phyloP scores from a whole-genome alignment of 2,329 filamentous ascomycete species.

The Trichoderma lentiforme region DNA sequence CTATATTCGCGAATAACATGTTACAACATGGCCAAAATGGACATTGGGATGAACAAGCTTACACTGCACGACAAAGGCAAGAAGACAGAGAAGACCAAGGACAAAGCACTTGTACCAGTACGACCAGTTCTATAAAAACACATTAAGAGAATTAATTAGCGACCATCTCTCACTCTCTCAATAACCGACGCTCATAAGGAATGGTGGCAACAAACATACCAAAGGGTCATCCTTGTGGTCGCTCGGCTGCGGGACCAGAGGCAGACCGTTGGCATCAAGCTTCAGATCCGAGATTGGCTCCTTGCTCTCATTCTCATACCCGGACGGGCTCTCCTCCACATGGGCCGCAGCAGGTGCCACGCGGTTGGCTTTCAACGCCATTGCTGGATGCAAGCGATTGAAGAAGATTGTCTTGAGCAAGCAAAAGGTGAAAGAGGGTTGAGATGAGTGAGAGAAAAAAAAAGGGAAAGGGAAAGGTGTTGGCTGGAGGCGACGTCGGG shows the following conservation, averaged over 20 bases:
- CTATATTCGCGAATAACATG: neutral
- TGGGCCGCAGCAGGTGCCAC: neutral
- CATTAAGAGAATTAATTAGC: neutral
- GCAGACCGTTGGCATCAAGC: neutral
- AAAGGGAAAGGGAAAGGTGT: neutral
- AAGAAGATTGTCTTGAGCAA: neutral
- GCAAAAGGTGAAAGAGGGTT: neutral
- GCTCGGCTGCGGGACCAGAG: conserved; percentile 11
- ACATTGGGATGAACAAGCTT: neutral
- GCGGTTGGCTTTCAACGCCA: neutral
- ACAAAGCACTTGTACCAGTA: conserved; percentile 9
- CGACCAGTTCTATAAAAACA: neutral
- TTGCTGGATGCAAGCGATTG: neutral
- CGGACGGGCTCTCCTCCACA: conserved; percentile 1
- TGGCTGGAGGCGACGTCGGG: neutral
- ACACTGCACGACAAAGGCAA: conserved; percentile 14
- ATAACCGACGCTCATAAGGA: neutral
- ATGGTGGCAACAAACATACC: neutral
- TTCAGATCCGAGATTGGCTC: neutral
- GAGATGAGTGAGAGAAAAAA: neutral
- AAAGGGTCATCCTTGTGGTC: conserved; percentile 15
- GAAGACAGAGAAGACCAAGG: conserved; percentile 2
- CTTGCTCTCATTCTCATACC: conserved; percentile 5
- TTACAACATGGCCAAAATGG: neutral
- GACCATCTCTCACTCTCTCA: neutral